Evolutionary conservation across 2,329 filamentous ascomycete species (phyloP), one percentile per base, ranked within the genome.

Genomic region (Ophiocordyceps australis): DNA sequence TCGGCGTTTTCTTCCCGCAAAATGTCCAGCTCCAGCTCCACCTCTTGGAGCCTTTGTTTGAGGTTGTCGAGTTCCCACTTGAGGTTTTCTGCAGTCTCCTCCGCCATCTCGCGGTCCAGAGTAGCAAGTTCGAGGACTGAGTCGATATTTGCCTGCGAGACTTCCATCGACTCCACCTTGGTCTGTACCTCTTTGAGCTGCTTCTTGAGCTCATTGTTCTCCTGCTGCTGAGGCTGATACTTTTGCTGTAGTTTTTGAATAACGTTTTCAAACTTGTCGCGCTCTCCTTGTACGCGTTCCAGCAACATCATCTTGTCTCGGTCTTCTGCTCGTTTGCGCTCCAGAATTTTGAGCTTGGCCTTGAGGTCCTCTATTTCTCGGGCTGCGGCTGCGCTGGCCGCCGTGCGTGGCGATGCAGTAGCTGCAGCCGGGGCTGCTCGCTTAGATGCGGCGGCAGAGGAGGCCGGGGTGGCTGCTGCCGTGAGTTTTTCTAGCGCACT

Each of bases 71-170:
- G 56, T 42, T 98, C 85, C 2, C 68, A 64, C 45, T 83, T 89
- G 26, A 77, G 59, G 12, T 76, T 71, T 37, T 95, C 89, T 1
- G 80, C 76, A 22, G 74, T 82, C 50, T 94, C 86, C 48, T 98
- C 85, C 0, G 89, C 89, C 79, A 95, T 92, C 49, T 98, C 86
- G 23, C 81, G 72, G 45, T 98, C 89, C 15, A 98, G 57, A 0
- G 80, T 76, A 6, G 83, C 82, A 50, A 89, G 68, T 50, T 98
- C 89, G 41, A 94, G 55, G 6, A 78, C 69, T 4, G 74, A 67
- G 17, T 95, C 89, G 46, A 91, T 74, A 36, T 94, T 83, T 7
- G 79, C 77, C 43, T 89, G 76, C 28, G 77, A 59, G 17, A 65
- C 61, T 37, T 86, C 79, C 3, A 89, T 57, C 0, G 49, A 47